phyloP scores from a whole-genome alignment of 352 stramenopile genomes.

The Phytophthora ohioensis region DNA sequence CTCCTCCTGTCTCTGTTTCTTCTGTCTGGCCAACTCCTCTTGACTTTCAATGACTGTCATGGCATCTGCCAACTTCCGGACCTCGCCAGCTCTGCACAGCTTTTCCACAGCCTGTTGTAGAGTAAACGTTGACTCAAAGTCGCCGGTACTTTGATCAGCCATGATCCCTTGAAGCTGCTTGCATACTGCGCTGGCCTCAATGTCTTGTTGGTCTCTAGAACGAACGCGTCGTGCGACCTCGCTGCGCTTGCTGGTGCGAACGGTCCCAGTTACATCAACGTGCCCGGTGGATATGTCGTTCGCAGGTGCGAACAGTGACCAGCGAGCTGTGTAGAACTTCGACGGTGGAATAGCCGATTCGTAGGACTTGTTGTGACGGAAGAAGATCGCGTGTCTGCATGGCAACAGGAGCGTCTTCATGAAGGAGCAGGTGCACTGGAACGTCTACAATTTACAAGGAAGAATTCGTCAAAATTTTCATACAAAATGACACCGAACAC shows the following conservation, averaged over 20 bases:
- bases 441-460: conserved; percentile 12
- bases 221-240: not conserved
- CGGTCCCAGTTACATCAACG: not conserved
- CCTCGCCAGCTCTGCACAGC: conserved; percentile 4
- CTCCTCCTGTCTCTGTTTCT: not conserved
- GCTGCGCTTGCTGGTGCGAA: not conserved
- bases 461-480: not conserved
- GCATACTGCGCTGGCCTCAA: not conserved
- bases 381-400: conserved; percentile 17
- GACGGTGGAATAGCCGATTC: conserved; percentile 19
- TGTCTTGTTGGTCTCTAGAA: conserved; percentile 7
- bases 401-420: conserved; percentile 23
- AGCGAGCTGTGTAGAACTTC: conserved; percentile 17
- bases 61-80: conserved; percentile 11
- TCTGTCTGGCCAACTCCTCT: not conserved
- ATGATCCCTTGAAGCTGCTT: conserved; percentile 17
- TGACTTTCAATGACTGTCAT: conserved; percentile 10
- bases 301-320: conserved; percentile 1
- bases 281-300: conserved; percentile 20
- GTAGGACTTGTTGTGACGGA: not conserved
- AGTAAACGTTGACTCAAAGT: not conserved
- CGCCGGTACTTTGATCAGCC: conserved; percentile 1
- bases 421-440: conserved; percentile 16
- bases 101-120: conserved; percentile 7
- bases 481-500: not conserved